Conservation (phyloP, 495 filamentous ascomycete species). For the Lasiosphaeria miniovina region DNA sequence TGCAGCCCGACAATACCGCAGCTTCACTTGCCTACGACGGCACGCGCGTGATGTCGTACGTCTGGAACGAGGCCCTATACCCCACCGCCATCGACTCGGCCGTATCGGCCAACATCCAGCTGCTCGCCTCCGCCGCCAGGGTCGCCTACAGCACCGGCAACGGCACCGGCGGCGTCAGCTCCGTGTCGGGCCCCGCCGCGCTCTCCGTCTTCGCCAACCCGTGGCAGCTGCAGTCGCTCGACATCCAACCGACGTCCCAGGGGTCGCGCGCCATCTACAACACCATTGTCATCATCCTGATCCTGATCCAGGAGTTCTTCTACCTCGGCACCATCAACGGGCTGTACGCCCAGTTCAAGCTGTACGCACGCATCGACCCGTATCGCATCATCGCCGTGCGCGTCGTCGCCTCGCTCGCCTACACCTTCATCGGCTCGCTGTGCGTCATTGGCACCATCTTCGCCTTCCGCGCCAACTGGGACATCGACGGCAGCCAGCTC, state of each 20-base stretch:
- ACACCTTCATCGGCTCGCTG: constrained; percentile 46
- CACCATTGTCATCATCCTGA: constrained; percentile 46
- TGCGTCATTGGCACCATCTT: constrained; percentile 47
- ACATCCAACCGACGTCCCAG: constrained; percentile 48
- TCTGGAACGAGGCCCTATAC: constrained; percentile 55
- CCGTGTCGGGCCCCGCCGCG: constrained; percentile 30
- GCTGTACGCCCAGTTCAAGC: constrained; percentile 42
- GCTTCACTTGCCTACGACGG: constrained; percentile 33
- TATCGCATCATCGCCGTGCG: constrained; percentile 45
- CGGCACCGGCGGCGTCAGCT: constrained; percentile 29
- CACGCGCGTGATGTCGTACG: constrained; percentile 37
- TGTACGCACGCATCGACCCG: constrained; percentile 38
- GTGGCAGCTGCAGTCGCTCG: constrained; percentile 35
- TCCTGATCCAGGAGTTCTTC: constrained; percentile 55
- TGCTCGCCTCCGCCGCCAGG: constrained; percentile 35
- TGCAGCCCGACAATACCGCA: constrained; percentile 31
- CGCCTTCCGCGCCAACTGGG: constrained; percentile 49
- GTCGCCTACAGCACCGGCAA: constrained; percentile 33
- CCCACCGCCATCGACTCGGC: constrained; percentile 39
- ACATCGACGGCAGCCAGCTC: constrained; percentile 47
- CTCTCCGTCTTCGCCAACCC: constrained; percentile 41
- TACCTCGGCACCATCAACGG: constrained; percentile 44
- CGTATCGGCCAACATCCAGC: constrained; percentile 28
- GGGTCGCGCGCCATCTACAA: constrained; percentile 52
- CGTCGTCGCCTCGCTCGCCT: constrained; percentile 36